Conservation (phyloP, 768 basidiomycete genomes). For the Pulveroboletus sp. region DNA sequence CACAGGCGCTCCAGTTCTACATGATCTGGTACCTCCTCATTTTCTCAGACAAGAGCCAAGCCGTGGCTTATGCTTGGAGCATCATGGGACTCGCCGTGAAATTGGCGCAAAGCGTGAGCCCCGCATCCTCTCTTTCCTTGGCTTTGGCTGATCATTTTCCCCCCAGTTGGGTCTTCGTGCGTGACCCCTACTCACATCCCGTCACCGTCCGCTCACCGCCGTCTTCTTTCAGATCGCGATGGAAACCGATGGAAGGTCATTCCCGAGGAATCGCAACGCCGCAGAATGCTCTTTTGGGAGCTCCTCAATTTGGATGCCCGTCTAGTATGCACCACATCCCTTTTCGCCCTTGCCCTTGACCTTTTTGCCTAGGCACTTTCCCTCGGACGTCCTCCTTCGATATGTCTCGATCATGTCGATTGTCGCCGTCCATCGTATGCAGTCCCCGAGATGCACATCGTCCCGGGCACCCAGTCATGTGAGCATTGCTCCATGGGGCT, state of each 20-base stretch:
- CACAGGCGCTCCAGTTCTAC: conserved; percentile 49
- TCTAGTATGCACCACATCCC: conserved; percentile 46
- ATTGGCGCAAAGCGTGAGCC: conserved; percentile 66
- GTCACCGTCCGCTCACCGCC: conserved; percentile 20
- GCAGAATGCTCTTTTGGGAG: conserved; percentile 72
- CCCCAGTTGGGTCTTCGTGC: conserved; percentile 64
- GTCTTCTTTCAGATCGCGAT: conserved; percentile 57
- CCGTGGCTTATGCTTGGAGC: conserved; percentile 72
- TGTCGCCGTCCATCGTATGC: conserved; percentile 42
- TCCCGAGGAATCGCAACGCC: conserved; percentile 70
- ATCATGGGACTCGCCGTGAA: conserved; percentile 74
- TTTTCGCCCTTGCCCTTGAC: conserved; percentile 14
- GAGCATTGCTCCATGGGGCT: conserved; percentile 12
- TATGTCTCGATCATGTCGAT: conserved; percentile 64
- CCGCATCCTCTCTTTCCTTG: neutral
- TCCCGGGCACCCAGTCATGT: conserved; percentile 30
- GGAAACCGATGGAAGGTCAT: conserved; percentile 60
- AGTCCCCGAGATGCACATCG: conserved; percentile 28
- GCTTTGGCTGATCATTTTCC: conserved; percentile 4
- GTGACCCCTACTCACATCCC: conserved; percentile 23
- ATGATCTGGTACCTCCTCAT: conserved; percentile 76
- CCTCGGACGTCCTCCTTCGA: conserved; percentile 69
- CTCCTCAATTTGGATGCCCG: conserved; percentile 66
- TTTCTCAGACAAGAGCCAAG: conserved; percentile 72
- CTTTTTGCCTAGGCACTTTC: conserved; percentile 52